phyloP scores from a whole-genome alignment of 2,329 filamentous ascomycete species.

The Arthrobotrys pseudoclavata region DNA sequence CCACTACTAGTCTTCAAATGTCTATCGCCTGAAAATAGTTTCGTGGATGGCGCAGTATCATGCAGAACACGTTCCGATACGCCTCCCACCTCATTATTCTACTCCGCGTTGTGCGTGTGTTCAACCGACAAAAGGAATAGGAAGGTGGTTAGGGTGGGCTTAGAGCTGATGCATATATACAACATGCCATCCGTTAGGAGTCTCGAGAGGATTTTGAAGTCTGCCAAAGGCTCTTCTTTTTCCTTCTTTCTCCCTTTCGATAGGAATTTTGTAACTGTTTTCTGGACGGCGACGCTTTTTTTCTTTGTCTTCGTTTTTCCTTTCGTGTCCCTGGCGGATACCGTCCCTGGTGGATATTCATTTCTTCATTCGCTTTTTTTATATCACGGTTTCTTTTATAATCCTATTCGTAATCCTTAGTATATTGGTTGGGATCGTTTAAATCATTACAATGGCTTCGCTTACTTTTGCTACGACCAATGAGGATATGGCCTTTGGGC shows the following conservation, averaged over 20 bases:
- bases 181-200: conserved; percentile 14
- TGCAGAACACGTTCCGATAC: conserved; percentile 27
- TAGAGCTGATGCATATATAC: conserved; percentile 13
- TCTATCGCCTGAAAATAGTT: conserved; percentile 36
- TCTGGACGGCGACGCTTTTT: not conserved
- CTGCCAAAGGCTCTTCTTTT: conserved; percentile 18
- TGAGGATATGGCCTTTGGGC: conserved; percentile 13
- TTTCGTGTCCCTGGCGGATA: conserved; percentile 51
- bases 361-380: conserved; percentile 17
- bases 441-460: conserved; percentile 38
- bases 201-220: conserved; percentile 14
- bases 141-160: not conserved
- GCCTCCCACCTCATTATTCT: conserved; percentile 6
- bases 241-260: conserved; percentile 11
- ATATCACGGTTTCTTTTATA: conserved; percentile 13
- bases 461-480: conserved; percentile 32
- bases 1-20: conserved; percentile 19
- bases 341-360: conserved; percentile 34
- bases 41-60: conserved; percentile 30
- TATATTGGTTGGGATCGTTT: not conserved
- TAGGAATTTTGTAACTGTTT: conserved; percentile 25
- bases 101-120: conserved; percentile 7
- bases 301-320: not conserved
- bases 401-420: conserved; percentile 13
- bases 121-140: not conserved